Evolutionary conservation across 306 rosid species (phyloP).

Genomic region (Ochetophila trinervis): DNA sequence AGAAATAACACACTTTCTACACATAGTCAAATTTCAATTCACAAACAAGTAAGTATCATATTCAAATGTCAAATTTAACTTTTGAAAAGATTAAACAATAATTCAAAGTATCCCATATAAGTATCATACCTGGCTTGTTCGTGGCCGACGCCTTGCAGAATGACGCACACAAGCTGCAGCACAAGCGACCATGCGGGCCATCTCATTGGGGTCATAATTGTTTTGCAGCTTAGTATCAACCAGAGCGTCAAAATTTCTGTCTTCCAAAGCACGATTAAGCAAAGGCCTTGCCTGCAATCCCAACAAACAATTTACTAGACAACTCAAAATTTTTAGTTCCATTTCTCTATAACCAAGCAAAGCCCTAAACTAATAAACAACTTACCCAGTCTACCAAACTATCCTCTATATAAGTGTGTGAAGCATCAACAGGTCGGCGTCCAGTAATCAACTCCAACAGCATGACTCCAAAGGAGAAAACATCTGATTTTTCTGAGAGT

Average conservation of each 20-base stretch:
- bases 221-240: conserved; percentile 70
- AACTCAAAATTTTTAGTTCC: background rate
- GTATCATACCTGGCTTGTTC: conserved; percentile 78
- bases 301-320: conserved; percentile 23
- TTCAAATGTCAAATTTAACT: too few species aligned
- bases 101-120: background rate
- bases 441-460: conserved; percentile 90
- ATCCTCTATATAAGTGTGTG: conserved; percentile 68
- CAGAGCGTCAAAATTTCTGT: conserved; percentile 56
- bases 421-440: conserved; percentile 73
- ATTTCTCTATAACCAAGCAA: background rate
- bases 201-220: conserved; percentile 58
- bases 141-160: conserved; percentile 88
- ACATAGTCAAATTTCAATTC: too few species aligned
- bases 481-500: conserved; percentile 93
- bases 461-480: conserved; percentile 92
- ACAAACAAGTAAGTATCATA: too few species aligned
- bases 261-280: conserved; percentile 72
- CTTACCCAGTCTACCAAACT: conserved; percentile 98
- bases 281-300: conserved; percentile 88
- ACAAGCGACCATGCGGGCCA: conserved; percentile 83
- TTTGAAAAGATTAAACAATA: too few species aligned
- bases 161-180: conserved; percentile 97
- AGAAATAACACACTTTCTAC: too few species aligned
- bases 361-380: conserved; percentile 2